Conservation (phyloP, 805 yeast species). For the Wickerhamomyces ciferrii region DNA sequence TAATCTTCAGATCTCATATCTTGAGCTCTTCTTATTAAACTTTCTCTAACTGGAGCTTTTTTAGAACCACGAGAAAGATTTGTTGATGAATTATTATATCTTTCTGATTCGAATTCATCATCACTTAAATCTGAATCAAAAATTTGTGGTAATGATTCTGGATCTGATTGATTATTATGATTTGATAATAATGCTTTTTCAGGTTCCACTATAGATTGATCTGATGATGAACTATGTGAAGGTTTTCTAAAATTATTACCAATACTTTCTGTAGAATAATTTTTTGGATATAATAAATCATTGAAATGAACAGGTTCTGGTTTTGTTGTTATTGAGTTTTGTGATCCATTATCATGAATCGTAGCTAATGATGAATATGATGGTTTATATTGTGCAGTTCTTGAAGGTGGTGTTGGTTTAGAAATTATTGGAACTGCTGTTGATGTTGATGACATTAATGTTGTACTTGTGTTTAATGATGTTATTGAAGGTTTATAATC, state of each 20-base stretch:
- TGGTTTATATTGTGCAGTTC: not conserved
- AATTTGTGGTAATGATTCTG: not conserved
- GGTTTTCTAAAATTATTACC: not conserved
- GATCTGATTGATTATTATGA: not conserved
- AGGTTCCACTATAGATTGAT: not conserved
- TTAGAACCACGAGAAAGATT: not conserved
- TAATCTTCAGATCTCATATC: constrained; percentile 7
- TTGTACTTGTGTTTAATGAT: not conserved
- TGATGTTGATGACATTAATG: not conserved
- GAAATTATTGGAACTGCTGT: not conserved
- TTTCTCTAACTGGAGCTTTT: not conserved
- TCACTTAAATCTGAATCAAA: not conserved
- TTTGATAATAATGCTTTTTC: not conserved
- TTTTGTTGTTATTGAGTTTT: not conserved
- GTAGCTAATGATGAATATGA: not conserved
- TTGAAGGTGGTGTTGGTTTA: not conserved
- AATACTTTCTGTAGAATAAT: not conserved
- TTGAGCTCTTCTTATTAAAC: constrained; percentile 1
- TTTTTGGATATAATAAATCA: not conserved
- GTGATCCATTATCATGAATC: not conserved
- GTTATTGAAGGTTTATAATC: not conserved
- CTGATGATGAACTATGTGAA: not conserved
- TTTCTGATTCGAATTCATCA: not conserved
- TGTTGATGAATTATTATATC: not conserved
- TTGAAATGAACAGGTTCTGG: not conserved